Percentiles rank a stretch among this genome's conserved stretches.
Evolutionary conservation across 352 stramenopile genomes (phyloP).

Genomic region (Plasmopara viticola): DNA sequence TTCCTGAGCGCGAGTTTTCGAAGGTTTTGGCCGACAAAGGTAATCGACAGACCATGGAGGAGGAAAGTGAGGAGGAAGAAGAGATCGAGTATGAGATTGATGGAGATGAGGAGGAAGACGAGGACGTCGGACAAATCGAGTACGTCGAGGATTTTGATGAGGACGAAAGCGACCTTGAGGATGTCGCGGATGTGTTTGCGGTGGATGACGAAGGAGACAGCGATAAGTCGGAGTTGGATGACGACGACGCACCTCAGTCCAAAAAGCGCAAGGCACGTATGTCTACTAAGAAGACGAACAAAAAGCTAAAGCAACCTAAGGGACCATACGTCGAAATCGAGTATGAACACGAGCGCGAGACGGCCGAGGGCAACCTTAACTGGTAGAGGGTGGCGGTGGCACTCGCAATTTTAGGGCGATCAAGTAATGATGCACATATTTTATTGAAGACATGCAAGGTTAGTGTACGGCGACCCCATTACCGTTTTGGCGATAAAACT

Average conservation of each 20-base stretch:
- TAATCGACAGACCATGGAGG: slow-evolving; percentile 88
- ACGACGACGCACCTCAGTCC: slow-evolving; percentile 34
- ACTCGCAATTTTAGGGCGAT: too few relatives aligned
- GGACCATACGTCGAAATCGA: slow-evolving; percentile 83
- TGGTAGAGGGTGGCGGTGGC: too few relatives aligned
- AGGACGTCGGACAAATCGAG: slow-evolving; percentile 52
- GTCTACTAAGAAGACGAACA: slow-evolving; percentile 27
- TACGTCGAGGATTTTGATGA: slow-evolving; percentile 89
- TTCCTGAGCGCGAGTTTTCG: slow-evolving; percentile 90
- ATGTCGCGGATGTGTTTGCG: slow-evolving; percentile 66
- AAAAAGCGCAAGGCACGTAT: slow-evolving; percentile 68
- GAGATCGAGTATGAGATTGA: slow-evolving; percentile 54
- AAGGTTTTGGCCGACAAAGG: slow-evolving; percentile 77
- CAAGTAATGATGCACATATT: too few relatives aligned
- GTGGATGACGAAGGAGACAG: slow-evolving; percentile 50
- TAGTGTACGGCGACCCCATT: too few relatives aligned
- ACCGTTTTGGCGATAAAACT: too few relatives aligned
- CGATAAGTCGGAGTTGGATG: slow-evolving; percentile 36
- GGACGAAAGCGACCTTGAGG: slow-evolving; percentile 89
- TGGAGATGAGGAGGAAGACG: slow-evolving; percentile 41
- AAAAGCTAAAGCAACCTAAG: slow-evolving; percentile 69
- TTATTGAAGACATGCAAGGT: too few relatives aligned
- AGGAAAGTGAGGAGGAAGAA: slow-evolving; percentile 79
- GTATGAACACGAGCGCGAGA: slow-evolving; percentile 78
- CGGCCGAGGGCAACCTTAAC: slow-evolving; percentile 33